Conservation (phyloP, 768 basidiomycete species). For the Clitopilus hobsonii region DNA sequence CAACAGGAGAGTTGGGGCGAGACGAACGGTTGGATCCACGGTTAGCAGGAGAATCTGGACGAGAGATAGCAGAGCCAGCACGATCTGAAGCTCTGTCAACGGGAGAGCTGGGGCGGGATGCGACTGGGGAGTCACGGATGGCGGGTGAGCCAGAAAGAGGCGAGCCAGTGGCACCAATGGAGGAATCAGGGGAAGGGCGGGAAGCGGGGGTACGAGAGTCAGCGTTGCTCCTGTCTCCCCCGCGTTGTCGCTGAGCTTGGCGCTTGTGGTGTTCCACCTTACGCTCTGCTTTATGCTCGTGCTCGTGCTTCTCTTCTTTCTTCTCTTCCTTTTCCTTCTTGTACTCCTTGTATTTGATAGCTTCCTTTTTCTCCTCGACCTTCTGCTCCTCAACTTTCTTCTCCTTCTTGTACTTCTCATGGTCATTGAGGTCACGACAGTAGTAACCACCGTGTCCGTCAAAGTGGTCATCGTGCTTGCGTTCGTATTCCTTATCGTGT, state of each 20-base stretch:
- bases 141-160: too few relatives aligned
- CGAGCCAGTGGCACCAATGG: too few relatives aligned
- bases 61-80: too few relatives aligned
- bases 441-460: not conserved
- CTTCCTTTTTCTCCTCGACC: not conserved
- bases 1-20: too few relatives aligned
- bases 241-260: not conserved
- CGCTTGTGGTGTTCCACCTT: not conserved
- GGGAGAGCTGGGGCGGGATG: too few relatives aligned
- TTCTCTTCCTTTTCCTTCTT: not conserved
- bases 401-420: not conserved
- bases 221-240: slow-evolving; percentile 5
- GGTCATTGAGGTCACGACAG: not conserved
- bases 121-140: too few relatives aligned
- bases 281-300: not conserved
- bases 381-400: not conserved
- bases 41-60: too few relatives aligned
- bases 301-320: not conserved
- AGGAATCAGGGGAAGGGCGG: too few relatives aligned
- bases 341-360: not conserved
- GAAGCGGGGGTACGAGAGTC: too few relatives aligned
- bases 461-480: not conserved
- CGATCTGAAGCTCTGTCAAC: too few relatives aligned
- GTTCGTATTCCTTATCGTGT: not conserved
- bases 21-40: too few relatives aligned